Evolutionary conservation across 768 basidiomycete genomes (phyloP), one percentile per base, ranked within the genome.

Genomic region (Kwoniella dejecticola): DNA sequence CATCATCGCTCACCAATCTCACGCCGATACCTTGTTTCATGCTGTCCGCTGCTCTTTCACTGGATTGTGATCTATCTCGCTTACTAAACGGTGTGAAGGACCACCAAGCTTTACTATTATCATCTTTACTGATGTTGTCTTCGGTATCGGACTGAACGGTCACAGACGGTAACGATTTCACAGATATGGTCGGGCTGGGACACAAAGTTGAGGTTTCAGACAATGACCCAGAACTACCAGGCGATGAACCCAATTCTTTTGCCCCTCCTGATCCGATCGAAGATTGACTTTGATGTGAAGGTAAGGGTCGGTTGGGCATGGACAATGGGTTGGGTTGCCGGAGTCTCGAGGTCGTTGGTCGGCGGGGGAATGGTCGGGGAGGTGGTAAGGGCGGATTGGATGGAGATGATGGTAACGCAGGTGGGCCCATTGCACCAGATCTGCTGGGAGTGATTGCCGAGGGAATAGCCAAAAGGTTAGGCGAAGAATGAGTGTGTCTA

Each of bases 331-430:
- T 59, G 5, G 66, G 66, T 40, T 63, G 62, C 31, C 66, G 31
- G 3, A 67, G 49, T 52, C 62, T 49, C 13, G 66, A 50, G 5
- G 66, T 67, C 4, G 66, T 67, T 5, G 62, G 66, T 41, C 66
- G 10, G 21, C 62, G 23, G 23, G 47, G 52, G 8, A 52, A 52
- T n/a, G 52, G 62, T 38, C 50, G 55, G 12, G 62, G 66, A 31
- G 66, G 66, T 3, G 52, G 60, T 13, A 63, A 42, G 3, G 47
- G 54, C 6, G 60, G 49, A 46, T 57, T 63, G 33, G 44, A 45
- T 4, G 52, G 30, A n/a, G 48, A 42, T n/a, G 48, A 12, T 11
- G 54, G 44, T 56, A 46, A 21, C 13, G 58, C 33, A 41, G 44
- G 54, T 19, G 57, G 57, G 21, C 52, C 54, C 52, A 64, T 54